Percentiles rank a stretch among this genome's conserved stretches.
phyloP scores from a whole-genome alignment of 164 flowering plant genomes.

The Liriodendron chinense region DNA sequence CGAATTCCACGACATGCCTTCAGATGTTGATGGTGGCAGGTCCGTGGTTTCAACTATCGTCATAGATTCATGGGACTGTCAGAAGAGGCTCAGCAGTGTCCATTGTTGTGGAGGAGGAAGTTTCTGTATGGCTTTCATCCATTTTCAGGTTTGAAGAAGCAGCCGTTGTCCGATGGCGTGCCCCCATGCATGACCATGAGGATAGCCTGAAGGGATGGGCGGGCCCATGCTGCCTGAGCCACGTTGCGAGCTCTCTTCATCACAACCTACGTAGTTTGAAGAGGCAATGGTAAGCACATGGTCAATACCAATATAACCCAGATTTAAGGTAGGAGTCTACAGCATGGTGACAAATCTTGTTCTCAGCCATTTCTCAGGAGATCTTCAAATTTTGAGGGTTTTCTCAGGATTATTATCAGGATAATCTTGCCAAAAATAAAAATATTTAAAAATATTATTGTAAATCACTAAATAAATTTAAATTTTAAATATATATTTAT shows the following conservation, averaged over 20 bases:
- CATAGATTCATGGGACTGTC: slow-evolving; percentile 19
- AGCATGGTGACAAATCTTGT: no score
- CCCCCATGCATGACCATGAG: slow-evolving; percentile 96
- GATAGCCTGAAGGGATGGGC: slow-evolving; percentile 57
- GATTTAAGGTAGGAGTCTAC: no score
- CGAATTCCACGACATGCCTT: slow-evolving; percentile 42
- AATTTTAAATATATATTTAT: no score
- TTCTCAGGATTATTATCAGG: no score
- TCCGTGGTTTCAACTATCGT: slow-evolving; percentile 28
- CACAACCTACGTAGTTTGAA: slow-evolving; percentile 53
- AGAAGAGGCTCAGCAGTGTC: slow-evolving; percentile 49
- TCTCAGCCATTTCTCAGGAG: no score
- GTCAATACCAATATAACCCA: no score
- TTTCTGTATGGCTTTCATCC: slow-evolving; percentile 24
- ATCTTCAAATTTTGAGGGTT: no score
- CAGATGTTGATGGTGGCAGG: slow-evolving; percentile 40
- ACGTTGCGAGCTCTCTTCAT: slow-evolving; percentile 90
- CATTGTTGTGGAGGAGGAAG: slow-evolving; percentile 20
- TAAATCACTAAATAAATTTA: no score
- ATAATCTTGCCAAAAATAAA: no score
- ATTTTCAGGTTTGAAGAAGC: slow-evolving; percentile 27
- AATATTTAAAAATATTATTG: no score
- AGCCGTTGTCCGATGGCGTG: slow-evolving; percentile 58
- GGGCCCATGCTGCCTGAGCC: slow-evolving; percentile 86
- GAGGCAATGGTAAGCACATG: background rate